Conservation (phyloP, 768 basidiomycete genomes). For the Boletus rubescentipes region DNA sequence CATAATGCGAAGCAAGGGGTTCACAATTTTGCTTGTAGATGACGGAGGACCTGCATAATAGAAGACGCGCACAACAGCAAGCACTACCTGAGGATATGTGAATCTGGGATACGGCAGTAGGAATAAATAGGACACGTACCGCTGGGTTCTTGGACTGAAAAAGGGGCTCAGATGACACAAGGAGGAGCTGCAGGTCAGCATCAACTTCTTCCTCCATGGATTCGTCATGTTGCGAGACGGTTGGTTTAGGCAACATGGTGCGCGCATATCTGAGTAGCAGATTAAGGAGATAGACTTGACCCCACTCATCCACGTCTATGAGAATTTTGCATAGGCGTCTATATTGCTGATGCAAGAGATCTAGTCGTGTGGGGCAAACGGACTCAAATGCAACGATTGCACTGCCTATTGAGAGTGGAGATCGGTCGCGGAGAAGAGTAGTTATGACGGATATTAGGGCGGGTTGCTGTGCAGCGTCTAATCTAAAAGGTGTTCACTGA, state of each 20-base stretch:
- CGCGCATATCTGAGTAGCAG: slow-evolving; percentile 82
- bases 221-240: slow-evolving; percentile 30
- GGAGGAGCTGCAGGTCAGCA: slow-evolving; percentile 70
- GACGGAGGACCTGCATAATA: slow-evolving; percentile 70
- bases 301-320: slow-evolving; percentile 96
- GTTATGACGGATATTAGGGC: slow-evolving; percentile 69
- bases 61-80: slow-evolving; percentile 70
- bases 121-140: slow-evolving; percentile 42
- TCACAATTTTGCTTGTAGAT: slow-evolving; percentile 54
- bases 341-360: slow-evolving; percentile 87
- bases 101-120: not conserved
- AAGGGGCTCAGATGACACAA: slow-evolving; percentile 70
- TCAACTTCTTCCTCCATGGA: slow-evolving; percentile 65
- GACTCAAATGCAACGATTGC: slow-evolving; percentile 83
- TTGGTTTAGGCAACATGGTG: slow-evolving; percentile 74
- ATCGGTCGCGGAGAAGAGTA: slow-evolving; percentile 66
- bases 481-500: slow-evolving; percentile 42
- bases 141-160: slow-evolving; percentile 88
- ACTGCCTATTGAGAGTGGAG: slow-evolving; percentile 85
- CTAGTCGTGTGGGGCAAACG: slow-evolving; percentile 84
- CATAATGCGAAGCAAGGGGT: slow-evolving; percentile 74
- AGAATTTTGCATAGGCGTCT: slow-evolving; percentile 80
- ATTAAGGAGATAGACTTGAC: slow-evolving; percentile 77
- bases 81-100: slow-evolving; percentile 58
- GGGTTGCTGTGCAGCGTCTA: slow-evolving; percentile 71